Evolutionary conservation across 305 asterid genomes (phyloP).

Genomic region (Striga hermonthica): DNA sequence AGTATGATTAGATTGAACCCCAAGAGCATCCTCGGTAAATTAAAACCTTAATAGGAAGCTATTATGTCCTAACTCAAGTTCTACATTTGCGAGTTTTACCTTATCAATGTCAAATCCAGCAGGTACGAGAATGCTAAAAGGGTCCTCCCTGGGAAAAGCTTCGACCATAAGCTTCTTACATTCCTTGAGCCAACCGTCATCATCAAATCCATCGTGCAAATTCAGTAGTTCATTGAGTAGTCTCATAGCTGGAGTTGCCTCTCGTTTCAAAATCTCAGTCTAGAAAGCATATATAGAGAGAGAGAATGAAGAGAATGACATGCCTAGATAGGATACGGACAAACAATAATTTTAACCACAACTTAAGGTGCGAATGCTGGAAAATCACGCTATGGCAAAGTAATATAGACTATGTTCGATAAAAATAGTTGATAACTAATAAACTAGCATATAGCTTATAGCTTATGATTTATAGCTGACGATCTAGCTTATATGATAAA

Average conservation of each 20-base stretch:
- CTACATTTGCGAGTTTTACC: too few relatives aligned
- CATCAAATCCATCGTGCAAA: constrained; percentile 80
- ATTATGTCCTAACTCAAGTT: too few relatives aligned
- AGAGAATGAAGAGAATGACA: constrained; percentile 1
- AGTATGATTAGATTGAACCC: background rate
- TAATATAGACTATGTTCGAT: too few relatives aligned
- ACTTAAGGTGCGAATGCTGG: too few relatives aligned
- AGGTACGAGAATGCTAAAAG: constrained; percentile 87
- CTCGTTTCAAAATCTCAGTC: constrained; percentile 85
- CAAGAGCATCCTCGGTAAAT: background rate
- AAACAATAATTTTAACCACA: too few relatives aligned
- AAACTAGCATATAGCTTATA: too few relatives aligned
- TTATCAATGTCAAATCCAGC: constrained; percentile 83
- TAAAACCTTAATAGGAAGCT: too few relatives aligned
- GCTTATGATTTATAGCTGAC: too few relatives aligned
- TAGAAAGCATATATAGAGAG: constrained; percentile 25
- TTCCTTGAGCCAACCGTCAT: constrained; percentile 78
- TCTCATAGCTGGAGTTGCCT: constrained; percentile 91
- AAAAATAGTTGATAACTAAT: too few relatives aligned
- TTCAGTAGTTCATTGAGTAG: constrained; percentile 77
- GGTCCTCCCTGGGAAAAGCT: constrained; percentile 92
- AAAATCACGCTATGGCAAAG: too few relatives aligned
- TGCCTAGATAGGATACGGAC: background rate
- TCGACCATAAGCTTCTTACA: constrained; percentile 78
- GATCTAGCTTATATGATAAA: too few relatives aligned